phyloP scores from a whole-genome alignment of 2,329 filamentous ascomycete species.

The Alternaria ventricosa region DNA sequence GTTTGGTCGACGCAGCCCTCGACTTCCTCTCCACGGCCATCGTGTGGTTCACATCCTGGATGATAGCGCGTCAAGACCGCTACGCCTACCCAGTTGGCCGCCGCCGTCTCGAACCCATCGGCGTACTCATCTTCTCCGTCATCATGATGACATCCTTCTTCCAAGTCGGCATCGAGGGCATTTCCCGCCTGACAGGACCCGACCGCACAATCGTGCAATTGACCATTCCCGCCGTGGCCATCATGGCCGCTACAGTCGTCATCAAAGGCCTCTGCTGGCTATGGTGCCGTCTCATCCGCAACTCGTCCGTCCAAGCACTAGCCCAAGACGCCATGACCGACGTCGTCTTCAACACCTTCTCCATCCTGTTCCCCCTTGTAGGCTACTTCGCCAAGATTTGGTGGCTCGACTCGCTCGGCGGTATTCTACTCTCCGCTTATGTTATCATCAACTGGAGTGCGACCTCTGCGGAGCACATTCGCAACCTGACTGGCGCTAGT shows the following conservation, averaged over 20 bases:
- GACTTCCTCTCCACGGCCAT: slow-evolving; percentile 84
- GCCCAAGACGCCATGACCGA: slow-evolving; percentile 73
- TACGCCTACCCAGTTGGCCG: slow-evolving; percentile 81
- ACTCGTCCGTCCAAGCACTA: slow-evolving; percentile 83
- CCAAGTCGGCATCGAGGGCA: slow-evolving; percentile 75
- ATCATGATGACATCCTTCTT: slow-evolving; percentile 88
- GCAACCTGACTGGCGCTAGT: slow-evolving; percentile 79
- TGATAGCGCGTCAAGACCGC: slow-evolving; percentile 76
- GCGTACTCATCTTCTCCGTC: slow-evolving; percentile 79
- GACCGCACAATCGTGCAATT: slow-evolving; percentile 76
- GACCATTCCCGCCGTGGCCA: slow-evolving; percentile 72
- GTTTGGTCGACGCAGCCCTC: slow-evolving; percentile 77
- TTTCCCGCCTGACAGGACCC: slow-evolving; percentile 65
- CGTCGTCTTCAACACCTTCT: slow-evolving; percentile 89
- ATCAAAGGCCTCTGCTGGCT: slow-evolving; percentile 85
- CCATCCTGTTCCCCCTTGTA: slow-evolving; percentile 83
- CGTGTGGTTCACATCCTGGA: slow-evolving; percentile 76
- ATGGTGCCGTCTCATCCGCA: slow-evolving; percentile 85
- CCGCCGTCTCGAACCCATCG: slow-evolving; percentile 77
- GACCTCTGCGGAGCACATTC: slow-evolving; percentile 77
- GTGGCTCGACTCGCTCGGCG: slow-evolving; percentile 84
- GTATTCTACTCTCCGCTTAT: slow-evolving; percentile 76
- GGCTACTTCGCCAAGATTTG: slow-evolving; percentile 78
- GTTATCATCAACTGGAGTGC: slow-evolving; percentile 81
- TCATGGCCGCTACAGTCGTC: slow-evolving; percentile 82